These are phyloP conservation scores for Aspergillus bombycis DNA, from an alignment of 2,329 filamentous ascomycete genomes.

Conservation along the genomic window DNA sequence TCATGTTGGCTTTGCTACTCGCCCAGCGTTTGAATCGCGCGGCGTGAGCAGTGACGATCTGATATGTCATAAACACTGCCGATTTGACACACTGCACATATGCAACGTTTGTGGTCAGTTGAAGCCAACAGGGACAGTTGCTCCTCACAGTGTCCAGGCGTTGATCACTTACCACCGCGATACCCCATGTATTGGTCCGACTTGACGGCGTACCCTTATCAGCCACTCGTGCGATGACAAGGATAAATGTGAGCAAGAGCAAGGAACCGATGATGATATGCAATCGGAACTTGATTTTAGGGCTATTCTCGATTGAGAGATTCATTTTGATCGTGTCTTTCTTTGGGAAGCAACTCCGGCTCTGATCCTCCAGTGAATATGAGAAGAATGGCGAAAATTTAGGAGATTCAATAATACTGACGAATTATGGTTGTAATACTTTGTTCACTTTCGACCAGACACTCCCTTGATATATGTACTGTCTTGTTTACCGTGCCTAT, in stretches of 20 bases:
- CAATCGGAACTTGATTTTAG: conserved; percentile 13
- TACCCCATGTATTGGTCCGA: conserved; percentile 27
- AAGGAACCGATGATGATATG: conserved; percentile 18
- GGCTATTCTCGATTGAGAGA: conserved; percentile 5
- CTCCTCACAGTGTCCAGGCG: no score
- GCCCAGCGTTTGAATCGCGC: conserved; percentile 26
- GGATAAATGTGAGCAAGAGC: conserved; percentile 19
- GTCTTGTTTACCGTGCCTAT: neutral
- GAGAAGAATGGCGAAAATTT: no score
- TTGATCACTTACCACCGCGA: conserved; percentile 17
- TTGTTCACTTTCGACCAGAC: no score
- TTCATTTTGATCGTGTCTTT: neutral
- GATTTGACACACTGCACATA: conserved; percentile 24
- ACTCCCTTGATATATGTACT: no score
- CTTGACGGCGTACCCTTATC: conserved; percentile 19
- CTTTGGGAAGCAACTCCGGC: neutral
- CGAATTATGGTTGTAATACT: no score
- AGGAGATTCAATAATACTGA: no score
- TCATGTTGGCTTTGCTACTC: conserved; percentile 25
- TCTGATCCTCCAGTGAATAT: no score
- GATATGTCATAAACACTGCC: conserved; percentile 27
- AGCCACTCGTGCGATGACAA: conserved; percentile 25
- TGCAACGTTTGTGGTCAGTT: no score
- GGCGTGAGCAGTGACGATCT: conserved; percentile 22
- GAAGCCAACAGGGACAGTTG: rapidly evolving